Evolutionary conservation across 2,329 filamentous ascomycete genomes (phyloP).

Genomic region (Trichoderma lentiforme): DNA sequence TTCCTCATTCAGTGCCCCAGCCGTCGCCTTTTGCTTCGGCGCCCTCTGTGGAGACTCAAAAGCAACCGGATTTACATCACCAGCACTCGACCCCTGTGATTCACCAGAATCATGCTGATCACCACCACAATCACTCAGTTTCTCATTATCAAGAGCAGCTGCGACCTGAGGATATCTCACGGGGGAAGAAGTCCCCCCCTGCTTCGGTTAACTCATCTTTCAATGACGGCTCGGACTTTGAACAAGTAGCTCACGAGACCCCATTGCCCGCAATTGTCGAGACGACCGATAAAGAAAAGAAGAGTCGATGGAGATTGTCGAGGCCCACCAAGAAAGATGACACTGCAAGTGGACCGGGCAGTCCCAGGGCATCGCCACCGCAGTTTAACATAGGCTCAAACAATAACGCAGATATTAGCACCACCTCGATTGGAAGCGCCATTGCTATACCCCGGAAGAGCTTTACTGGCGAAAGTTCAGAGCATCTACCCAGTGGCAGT

Average conservation of each 20-base stretch:
- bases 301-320: conserved; percentile 69
- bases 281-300: conserved; percentile 59
- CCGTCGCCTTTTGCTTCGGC: conserved; percentile 9
- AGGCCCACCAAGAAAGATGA: conserved; percentile 56
- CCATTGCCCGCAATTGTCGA: conserved; percentile 31
- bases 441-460: conserved; percentile 47
- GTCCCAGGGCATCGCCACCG: conserved; percentile 43
- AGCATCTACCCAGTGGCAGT: conserved; percentile 38
- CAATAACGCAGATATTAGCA: conserved; percentile 61
- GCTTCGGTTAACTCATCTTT: conserved; percentile 73
- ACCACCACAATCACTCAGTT: conserved; percentile 45
- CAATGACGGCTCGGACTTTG: conserved; percentile 79
- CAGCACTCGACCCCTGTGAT: conserved; percentile 19
- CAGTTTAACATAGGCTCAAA: conserved; percentile 56
- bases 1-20: conserved; percentile 15
- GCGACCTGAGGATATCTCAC: conserved; percentile 50
- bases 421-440: conserved; percentile 64
- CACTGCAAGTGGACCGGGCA: conserved; percentile 35
- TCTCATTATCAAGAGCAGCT: conserved; percentile 42
- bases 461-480: conserved; percentile 50
- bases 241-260: conserved; percentile 62
- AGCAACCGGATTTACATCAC: conserved; percentile 23
- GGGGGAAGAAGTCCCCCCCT: conserved; percentile 68
- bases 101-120: conserved; percentile 28
- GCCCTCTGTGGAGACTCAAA: neutral